Conservation (phyloP, 495 filamentous ascomycete genomes). For the Xylaria nigripes region DNA sequence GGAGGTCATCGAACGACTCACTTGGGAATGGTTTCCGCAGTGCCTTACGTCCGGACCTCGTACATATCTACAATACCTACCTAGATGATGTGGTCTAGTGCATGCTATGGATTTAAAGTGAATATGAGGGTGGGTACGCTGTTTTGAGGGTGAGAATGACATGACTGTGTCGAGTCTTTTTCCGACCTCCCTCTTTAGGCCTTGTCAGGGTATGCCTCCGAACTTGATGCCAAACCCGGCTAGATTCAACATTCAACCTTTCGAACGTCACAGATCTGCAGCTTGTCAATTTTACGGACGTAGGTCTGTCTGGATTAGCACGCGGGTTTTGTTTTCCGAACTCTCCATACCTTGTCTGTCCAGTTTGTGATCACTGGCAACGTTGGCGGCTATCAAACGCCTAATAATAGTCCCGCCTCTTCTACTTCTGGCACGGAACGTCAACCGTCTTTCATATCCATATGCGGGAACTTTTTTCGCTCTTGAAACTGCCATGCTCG, state of each 20-base stretch:
- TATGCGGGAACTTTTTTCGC: not conserved
- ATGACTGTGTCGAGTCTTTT: constrained; percentile 6
- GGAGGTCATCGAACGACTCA: not conserved
- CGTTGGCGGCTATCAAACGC: not conserved
- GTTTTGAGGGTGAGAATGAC: too few species aligned
- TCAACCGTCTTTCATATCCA: constrained; percentile 16
- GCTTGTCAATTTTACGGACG: not conserved
- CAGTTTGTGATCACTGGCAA: not conserved
- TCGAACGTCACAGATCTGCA: constrained; percentile 10
- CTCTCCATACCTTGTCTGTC: not conserved
- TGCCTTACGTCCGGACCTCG: not conserved
- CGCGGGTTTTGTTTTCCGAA: not conserved
- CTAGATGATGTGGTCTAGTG: too few species aligned
- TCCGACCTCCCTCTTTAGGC: constrained; percentile 23
- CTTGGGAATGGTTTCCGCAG: not conserved
- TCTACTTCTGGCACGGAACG: constrained; percentile 4
- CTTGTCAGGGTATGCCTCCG: constrained; percentile 15
- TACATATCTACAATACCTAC: not conserved
- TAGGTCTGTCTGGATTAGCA: constrained; percentile 11
- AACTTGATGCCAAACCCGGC: constrained; percentile 16
- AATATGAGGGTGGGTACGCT: too few species aligned
- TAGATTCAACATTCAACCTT: constrained; percentile 13
- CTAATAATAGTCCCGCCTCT: not conserved
- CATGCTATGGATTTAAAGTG: too few species aligned
- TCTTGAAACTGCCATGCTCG: not conserved